Evolutionary conservation across 805 yeast species (phyloP), one percentile per base, ranked within the genome.

Genomic region (Nakazawaea wyomingensis): DNA sequence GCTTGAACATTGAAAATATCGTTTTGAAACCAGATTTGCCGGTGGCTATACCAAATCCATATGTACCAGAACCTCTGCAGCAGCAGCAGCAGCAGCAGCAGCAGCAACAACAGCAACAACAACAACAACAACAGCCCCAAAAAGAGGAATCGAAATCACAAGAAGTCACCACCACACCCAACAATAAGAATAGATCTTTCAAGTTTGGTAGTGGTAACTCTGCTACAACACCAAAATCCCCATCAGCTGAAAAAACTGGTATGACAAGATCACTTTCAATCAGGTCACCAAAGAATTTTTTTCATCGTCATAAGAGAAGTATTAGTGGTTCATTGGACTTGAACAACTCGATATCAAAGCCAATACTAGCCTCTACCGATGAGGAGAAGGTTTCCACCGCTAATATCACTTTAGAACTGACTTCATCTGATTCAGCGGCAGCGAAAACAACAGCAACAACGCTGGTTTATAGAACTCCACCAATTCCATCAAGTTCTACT

Each of bases 401-500:
- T 24, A 24, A 8, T 9, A 24, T 9, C 11, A 24, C 3, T 24
- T 9, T 56, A 1, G 40, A 43, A 26, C 53, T 61, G 2, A 43
- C 45, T 16, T 57, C 60, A 7, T 62, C 66, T 10, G 67, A 57
- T 45, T 60, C 64, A 2, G 67, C 78, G 0, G 74, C 79, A 1
- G 73, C 74, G n/a, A 24, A 8, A 7, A 50, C 61, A 37, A 47
- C 57, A 1, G 39, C 43, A 29, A 54, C 62, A 4, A 45, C 47
- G 16, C 59, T 60, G 11, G 63, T 66, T 9, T 68, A 58, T 45
- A 61, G 65, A 2, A 68, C 79, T 0, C 75, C 79, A 1, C 74
- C 75, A 14, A 50, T 73, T 27, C 74, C 76, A 3, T 44, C 47
- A 14, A 43, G 54, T 7, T 48, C 56, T 7, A 37, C 48, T 2